phyloP scores from a whole-genome alignment of 1,284 basidiomycete genomes.

The Bondarzewia mesenterica region DNA sequence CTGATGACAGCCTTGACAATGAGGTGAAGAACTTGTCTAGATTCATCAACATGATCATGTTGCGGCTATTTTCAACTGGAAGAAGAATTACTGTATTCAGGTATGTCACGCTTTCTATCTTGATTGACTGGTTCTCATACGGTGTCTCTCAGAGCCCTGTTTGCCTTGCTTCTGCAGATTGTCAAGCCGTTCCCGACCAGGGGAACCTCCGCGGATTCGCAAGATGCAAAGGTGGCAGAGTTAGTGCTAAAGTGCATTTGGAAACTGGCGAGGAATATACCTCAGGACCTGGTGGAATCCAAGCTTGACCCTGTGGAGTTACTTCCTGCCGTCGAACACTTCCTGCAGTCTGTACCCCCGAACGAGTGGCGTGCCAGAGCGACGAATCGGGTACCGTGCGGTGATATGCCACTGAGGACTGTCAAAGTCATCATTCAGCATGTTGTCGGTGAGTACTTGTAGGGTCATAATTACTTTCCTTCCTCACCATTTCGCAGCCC shows the following conservation, averaged over 20 bases:
- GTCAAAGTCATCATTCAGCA: constrained; percentile 98
- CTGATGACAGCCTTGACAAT: constrained; percentile 72
- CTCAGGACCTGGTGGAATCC: constrained; percentile 79
- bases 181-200: constrained; percentile 79
- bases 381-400: constrained; percentile 85
- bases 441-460: constrained; percentile 68
- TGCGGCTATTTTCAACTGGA: constrained; percentile 88
- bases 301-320: constrained; percentile 82
- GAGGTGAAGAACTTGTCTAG: constrained; percentile 85
- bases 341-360: constrained; percentile 88
- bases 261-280: constrained; percentile 94
- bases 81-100: constrained; percentile 89
- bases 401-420: constrained; percentile 94
- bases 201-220: constrained; percentile 59
- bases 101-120: constrained; percentile 33
- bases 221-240: constrained; percentile 89
- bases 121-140: constrained; percentile 5
- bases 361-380: constrained; percentile 93
- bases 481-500: constrained; percentile 35
- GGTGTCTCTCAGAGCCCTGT: constrained; percentile 52
- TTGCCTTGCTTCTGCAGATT: constrained; percentile 81
- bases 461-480: not conserved
- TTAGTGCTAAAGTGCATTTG: constrained; percentile 97
- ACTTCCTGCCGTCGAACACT: constrained; percentile 92
- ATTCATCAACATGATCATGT: constrained; percentile 97